Base-by-base conservation (phyloP, 495 filamentous ascomycete species). In the Aspergillus ostianus region DNA sequence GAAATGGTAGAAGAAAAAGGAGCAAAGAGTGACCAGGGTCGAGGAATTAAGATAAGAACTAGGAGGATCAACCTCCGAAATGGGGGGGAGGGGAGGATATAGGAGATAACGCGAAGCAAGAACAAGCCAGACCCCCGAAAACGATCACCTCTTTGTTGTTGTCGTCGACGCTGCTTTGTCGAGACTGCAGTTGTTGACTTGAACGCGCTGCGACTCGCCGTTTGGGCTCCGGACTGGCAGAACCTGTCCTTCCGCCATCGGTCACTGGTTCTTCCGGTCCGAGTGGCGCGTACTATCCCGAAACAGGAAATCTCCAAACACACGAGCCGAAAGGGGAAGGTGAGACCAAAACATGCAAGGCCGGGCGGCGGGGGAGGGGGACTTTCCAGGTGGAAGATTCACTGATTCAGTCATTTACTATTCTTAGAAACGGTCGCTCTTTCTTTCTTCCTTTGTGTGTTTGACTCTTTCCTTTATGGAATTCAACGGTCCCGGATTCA, bases 221-320 rank as follows among this genome's bases (percentile, higher is more conserved):
- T 21, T 20, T 41, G 8, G 17, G n/a, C 13, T 47, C 20, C 9
- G 47, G 36, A 17, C 47, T 20, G 58, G 59, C 55, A 59, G 56
- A 58, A 53, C 41, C 51, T 60, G 30, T 54, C 51, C 49, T 15
- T 51, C 29, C 50, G 47, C 56, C 27, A 27, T 48, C 63, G 68
- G 62, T 59, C 44, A 17, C 50, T 20, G 1, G 54, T 65, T 67
- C 12, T 44, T 63, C 65, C 65, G 63, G 15, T 50, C 52, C 58
- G 27, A 19, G 57, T 32, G 60, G 51, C 51, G 50, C 18, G 13
- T 6, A 8, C 15, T 44, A 19, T 20, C 18, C 68, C 56, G 3
- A 10, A 68, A 64, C 3, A 36, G 65, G 69, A 59, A 72, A 69
- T 57, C 21, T 50, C 57, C 55, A 66, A 72, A 72, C 67, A 72